Evolutionary conservation across 2,329 filamentous ascomycete species (phyloP), one percentile per base, ranked within the genome.

Genomic region (Scedosporium boydii): DNA sequence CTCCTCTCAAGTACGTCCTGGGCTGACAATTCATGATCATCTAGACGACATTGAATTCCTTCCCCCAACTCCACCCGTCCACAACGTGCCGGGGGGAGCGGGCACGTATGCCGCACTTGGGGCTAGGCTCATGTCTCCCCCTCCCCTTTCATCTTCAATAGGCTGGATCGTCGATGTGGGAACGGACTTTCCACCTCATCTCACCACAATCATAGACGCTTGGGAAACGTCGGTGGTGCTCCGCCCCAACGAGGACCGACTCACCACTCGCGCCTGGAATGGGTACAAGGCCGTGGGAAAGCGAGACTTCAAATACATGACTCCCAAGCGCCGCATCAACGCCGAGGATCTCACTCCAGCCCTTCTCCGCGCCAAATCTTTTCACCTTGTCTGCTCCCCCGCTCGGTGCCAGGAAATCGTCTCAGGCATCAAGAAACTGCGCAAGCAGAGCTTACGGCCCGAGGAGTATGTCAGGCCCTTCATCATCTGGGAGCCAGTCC

Each of bases 401-500:
- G 74, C 77, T 1, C 84, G 93, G 53, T 96, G 91, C 73, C 86
- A 90, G 58, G 83, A 89, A 62, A 82, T 96, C 23, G 86, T 95
- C 23, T 74, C 82, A 1, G 83, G 86, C n/a, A 89, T 98, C 64
- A 77, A 86, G 4, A 76, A 79, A 3, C 81, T 86, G 34, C 77
- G 84, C 7, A 81, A 80, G 68, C 74, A 74, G 7, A 65, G 76
- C 26, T 64, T 68, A 14, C 65, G 73, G 0, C 64, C 67, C 4
- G 71, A 74, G 56, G 64, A 69, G 10, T 79, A 78, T 67, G 69
- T 77, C 1, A 82, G 83, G 58, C 90, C 93, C 1, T 75, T 92
- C 6, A 91, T 97, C 72, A 85, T 98, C 60, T 99, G 93, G 93
- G 95, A 99, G 72, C 95, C 95, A 0, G 90, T 97, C 1, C 95